These are phyloP conservation scores for Aspergillus brasiliensis DNA, from an alignment of 2,329 filamentous ascomycete species.

Conservation along the genomic window DNA sequence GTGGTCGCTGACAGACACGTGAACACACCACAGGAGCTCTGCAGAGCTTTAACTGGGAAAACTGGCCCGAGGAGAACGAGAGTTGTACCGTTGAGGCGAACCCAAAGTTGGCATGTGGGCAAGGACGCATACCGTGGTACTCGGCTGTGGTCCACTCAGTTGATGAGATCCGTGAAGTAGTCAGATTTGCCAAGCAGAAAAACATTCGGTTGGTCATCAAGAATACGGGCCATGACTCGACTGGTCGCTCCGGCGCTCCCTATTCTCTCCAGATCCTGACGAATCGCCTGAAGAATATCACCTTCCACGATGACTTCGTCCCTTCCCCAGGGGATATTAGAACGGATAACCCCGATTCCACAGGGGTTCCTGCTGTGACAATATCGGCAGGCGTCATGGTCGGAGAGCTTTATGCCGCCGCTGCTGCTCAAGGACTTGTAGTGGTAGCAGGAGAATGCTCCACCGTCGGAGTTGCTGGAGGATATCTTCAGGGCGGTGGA, in stretches of 20 bases:
- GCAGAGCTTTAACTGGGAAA: constrained; percentile 45
- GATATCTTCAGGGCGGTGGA: constrained; percentile 46
- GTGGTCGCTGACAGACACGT: neutral
- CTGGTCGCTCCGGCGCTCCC: constrained; percentile 30
- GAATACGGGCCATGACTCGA: constrained; percentile 22
- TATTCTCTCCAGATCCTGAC: constrained; percentile 35
- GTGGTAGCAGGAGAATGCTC: constrained; percentile 14
- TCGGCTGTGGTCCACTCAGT: constrained; percentile 37
- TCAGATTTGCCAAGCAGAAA: constrained; percentile 37
- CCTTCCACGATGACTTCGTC: constrained; percentile 7
- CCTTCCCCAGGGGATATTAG: neutral
- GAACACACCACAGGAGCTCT: constrained; percentile 23
- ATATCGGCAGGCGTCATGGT: constrained; percentile 14
- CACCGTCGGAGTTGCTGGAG: constrained; percentile 30
- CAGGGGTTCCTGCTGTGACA: neutral
- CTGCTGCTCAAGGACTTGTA: neutral
- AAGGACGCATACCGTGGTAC: constrained; percentile 42
- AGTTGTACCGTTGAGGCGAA: constrained; percentile 39
- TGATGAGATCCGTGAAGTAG: constrained; percentile 40
- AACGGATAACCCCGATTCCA: no score
- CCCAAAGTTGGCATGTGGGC: constrained; percentile 28
- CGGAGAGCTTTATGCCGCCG: constrained; percentile 9
- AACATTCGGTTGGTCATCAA: constrained; percentile 15
- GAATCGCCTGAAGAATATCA: constrained; percentile 16
- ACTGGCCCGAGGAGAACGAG: constrained; percentile 39